These are phyloP conservation scores for Russula lepida DNA, from an alignment of 768 basidiomycete species.

Conservation along the genomic window DNA sequence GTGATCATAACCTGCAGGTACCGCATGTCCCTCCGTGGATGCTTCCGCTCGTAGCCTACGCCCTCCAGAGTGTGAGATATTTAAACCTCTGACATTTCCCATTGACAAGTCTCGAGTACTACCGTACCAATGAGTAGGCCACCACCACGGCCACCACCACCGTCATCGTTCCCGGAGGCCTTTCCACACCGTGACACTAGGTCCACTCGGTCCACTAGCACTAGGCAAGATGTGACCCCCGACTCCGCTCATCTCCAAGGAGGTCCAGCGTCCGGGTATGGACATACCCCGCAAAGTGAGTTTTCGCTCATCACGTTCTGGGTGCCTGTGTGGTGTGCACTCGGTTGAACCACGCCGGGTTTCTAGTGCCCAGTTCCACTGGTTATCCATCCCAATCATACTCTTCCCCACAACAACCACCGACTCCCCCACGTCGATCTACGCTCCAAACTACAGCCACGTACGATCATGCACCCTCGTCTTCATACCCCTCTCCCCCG, in stretches of 20 bases:
- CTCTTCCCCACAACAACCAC: background rate
- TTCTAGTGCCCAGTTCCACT: background rate
- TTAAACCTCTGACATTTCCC: background rate
- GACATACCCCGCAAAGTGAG: background rate
- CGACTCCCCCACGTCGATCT: background rate
- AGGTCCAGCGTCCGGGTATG: background rate
- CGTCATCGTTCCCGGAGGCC: background rate
- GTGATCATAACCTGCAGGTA: background rate
- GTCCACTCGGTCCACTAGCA: background rate
- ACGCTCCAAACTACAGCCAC: background rate
- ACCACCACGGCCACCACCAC: background rate
- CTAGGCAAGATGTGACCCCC: background rate
- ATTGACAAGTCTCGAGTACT: background rate
- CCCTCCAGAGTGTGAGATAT: background rate
- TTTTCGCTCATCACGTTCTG: background rate
- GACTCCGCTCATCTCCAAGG: no score
- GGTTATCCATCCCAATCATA: background rate
- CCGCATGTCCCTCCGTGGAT: background rate
- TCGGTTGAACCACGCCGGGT: background rate
- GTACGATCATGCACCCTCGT: background rate
- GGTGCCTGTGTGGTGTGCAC: background rate
- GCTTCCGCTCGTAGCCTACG: background rate
- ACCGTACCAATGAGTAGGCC: background rate
- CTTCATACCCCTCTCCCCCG: background rate
- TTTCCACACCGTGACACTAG: no score